phyloP scores from a whole-genome alignment of 2,329 filamentous ascomycete genomes.

The Coleophoma crateriformis region DNA sequence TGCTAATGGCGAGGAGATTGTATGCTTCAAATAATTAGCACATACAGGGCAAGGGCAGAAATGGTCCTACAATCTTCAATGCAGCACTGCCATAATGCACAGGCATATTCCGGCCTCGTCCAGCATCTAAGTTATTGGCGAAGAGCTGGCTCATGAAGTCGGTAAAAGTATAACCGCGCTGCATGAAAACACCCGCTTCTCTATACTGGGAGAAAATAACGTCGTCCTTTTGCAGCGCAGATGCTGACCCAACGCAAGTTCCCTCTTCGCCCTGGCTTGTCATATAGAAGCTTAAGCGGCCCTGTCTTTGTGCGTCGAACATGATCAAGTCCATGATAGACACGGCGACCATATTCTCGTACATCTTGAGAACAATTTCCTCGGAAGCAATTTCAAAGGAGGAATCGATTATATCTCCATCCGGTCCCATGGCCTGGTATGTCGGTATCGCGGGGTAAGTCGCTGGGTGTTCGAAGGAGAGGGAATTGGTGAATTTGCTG shows the following conservation, averaged over 20 bases:
- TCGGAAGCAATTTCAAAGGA: constrained; percentile 49
- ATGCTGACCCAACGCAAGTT: constrained; percentile 83
- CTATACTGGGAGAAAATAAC: constrained; percentile 93
- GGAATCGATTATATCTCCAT: constrained; percentile 77
- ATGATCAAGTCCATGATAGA: constrained; percentile 95
- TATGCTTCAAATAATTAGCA: constrained; percentile 50
- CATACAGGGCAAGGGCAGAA: no score
- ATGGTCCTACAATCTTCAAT: constrained; percentile 67
- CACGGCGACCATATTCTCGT: constrained; percentile 57
- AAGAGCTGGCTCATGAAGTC: constrained; percentile 97
- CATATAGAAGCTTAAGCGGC: constrained; percentile 72
- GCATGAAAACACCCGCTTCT: constrained; percentile 85
- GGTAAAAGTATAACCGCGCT: constrained; percentile 79
- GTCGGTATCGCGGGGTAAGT: constrained; percentile 76
- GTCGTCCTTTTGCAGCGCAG: constrained; percentile 76
- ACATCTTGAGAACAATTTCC: constrained; percentile 20
- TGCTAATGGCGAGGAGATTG: constrained; percentile 78
- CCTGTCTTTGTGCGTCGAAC: constrained; percentile 93
- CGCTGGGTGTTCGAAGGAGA: constrained; percentile 72
- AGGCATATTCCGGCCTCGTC: constrained; percentile 89
- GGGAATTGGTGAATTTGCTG: constrained; percentile 79
- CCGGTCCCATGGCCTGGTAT: constrained; percentile 85
- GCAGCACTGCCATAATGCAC: constrained; percentile 88
- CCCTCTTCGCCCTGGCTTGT: constrained; percentile 62
- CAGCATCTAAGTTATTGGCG: constrained; percentile 74